phyloP scores from a whole-genome alignment of 2,329 filamentous ascomycete genomes.

The Phialophora chinensis region DNA sequence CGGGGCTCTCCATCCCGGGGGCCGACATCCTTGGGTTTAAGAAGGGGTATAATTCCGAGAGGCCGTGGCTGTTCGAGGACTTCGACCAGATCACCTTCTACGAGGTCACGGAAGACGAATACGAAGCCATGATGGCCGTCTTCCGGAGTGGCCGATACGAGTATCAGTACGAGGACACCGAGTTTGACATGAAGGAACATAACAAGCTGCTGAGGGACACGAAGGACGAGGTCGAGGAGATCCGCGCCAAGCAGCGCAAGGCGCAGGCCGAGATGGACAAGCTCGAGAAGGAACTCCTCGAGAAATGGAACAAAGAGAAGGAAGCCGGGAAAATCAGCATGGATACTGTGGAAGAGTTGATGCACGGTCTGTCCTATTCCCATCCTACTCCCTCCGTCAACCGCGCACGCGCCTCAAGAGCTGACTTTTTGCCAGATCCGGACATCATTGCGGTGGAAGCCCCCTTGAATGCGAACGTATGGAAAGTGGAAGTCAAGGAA shows the following conservation, averaged over 20 bases:
- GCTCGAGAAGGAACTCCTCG: constrained; percentile 47
- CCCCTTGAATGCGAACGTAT: constrained; percentile 58
- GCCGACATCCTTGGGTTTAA: constrained; percentile 62
- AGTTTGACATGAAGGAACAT: constrained; percentile 63
- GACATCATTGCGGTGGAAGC: constrained; percentile 49
- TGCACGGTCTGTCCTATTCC: constrained; percentile 49
- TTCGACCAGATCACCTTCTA: constrained; percentile 65
- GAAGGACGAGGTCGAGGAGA: constrained; percentile 54
- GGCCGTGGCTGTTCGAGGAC: constrained; percentile 63
- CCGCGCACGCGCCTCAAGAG: not conserved
- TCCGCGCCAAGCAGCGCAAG: constrained; percentile 53
- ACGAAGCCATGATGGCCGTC: constrained; percentile 55
- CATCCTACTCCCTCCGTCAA: not conserved
- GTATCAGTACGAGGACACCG: constrained; percentile 57
- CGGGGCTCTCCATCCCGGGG: constrained; percentile 59
- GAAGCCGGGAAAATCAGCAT: constrained; percentile 58
- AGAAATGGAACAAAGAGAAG: constrained; percentile 50
- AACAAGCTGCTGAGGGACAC: constrained; percentile 57
- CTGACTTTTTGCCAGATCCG: constrained; percentile 41
- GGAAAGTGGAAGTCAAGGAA: constrained; percentile 57
- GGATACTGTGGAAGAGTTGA: constrained; percentile 56
- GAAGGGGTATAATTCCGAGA: constrained; percentile 52
- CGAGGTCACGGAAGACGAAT: constrained; percentile 59
- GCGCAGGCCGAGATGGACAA: constrained; percentile 55
- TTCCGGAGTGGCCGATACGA: constrained; percentile 60